Conservation (phyloP, 495 filamentous ascomycete species). For the Talaromyces nanjingensis region DNA sequence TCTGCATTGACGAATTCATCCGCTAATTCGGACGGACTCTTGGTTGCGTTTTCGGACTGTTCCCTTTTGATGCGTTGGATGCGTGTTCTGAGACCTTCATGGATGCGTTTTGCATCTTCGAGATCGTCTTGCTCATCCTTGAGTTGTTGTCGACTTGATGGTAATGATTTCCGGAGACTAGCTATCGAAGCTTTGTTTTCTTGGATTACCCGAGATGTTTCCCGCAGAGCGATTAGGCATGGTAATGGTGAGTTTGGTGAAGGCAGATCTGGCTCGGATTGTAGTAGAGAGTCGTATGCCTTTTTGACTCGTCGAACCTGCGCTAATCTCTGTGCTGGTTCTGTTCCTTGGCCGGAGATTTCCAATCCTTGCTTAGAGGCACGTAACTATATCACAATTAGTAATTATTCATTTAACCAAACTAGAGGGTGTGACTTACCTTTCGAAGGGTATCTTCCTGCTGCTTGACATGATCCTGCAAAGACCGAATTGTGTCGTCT, state of each 20-base stretch:
- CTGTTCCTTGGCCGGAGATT: slow-evolving; percentile 28
- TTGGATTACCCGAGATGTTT: slow-evolving; percentile 52
- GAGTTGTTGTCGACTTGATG: slow-evolving; percentile 44
- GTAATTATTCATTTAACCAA: slow-evolving; percentile 13
- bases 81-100: slow-evolving; percentile 48
- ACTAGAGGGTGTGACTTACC: slow-evolving; percentile 20
- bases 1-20: slow-evolving; percentile 52
- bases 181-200: slow-evolving; percentile 55
- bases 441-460: slow-evolving; percentile 56
- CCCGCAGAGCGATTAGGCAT: slow-evolving; percentile 61
- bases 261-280: slow-evolving; percentile 57
- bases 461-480: slow-evolving; percentile 57
- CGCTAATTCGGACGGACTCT: slow-evolving; percentile 52
- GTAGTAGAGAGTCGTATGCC: slow-evolving; percentile 56
- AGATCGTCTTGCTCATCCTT: slow-evolving; percentile 55
- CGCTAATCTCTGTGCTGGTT: slow-evolving; percentile 39
- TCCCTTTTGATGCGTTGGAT: slow-evolving; percentile 48
- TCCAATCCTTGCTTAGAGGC: slow-evolving; percentile 30
- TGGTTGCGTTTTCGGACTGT: slow-evolving; percentile 45
- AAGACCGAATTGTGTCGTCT: slow-evolving; percentile 55
- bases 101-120: slow-evolving; percentile 48
- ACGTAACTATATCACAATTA: slow-evolving; percentile 31
- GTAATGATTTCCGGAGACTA: slow-evolving; percentile 47
- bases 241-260: slow-evolving; percentile 59
- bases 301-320: slow-evolving; percentile 52